These are phyloP conservation scores for Scleroderma bovista DNA, from an alignment of 768 basidiomycete species.

Conservation along the genomic window DNA sequence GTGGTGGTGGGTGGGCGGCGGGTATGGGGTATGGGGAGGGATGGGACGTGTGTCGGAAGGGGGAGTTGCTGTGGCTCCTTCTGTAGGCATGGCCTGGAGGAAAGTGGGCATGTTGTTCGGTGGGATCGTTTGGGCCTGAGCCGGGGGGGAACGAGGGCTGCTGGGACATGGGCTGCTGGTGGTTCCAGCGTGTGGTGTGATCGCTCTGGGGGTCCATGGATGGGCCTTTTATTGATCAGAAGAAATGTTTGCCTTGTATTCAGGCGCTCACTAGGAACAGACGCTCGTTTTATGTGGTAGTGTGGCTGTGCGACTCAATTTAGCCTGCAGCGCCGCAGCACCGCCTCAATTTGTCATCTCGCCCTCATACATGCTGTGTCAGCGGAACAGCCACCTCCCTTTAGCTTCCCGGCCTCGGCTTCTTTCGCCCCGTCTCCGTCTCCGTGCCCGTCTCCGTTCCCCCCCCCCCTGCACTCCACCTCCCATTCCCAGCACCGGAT, in stretches of 20 bases:
- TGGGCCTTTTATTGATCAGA: constrained; percentile 31
- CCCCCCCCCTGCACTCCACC: neutral
- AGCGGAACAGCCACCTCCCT: constrained; percentile 12
- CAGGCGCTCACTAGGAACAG: neutral
- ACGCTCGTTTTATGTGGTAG: too few species aligned
- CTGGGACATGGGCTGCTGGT: constrained; percentile 35
- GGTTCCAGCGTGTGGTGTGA: constrained; percentile 25
- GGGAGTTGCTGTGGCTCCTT: constrained; percentile 28
- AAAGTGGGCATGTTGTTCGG: constrained; percentile 30
- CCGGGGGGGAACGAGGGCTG: constrained; percentile 30
- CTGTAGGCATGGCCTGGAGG: constrained; percentile 30
- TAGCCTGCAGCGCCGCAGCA: constrained; percentile 31
- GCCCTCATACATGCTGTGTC: constrained; percentile 14
- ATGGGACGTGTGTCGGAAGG: constrained; percentile 35
- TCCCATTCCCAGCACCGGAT: neutral
- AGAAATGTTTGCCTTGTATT: neutral
- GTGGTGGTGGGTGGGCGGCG: constrained; percentile 27
- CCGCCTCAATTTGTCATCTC: constrained; percentile 19
- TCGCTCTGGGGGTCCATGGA: constrained; percentile 33
- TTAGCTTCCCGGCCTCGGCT: neutral
- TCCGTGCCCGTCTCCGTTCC: neutral
- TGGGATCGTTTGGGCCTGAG: constrained; percentile 31
- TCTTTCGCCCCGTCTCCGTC: neutral
- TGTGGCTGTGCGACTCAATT: constrained; percentile 30
- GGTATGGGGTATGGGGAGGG: constrained; percentile 36